phyloP scores from a whole-genome alignment of 2,329 filamentous ascomycete species.

The Rhinocladiella similis region DNA sequence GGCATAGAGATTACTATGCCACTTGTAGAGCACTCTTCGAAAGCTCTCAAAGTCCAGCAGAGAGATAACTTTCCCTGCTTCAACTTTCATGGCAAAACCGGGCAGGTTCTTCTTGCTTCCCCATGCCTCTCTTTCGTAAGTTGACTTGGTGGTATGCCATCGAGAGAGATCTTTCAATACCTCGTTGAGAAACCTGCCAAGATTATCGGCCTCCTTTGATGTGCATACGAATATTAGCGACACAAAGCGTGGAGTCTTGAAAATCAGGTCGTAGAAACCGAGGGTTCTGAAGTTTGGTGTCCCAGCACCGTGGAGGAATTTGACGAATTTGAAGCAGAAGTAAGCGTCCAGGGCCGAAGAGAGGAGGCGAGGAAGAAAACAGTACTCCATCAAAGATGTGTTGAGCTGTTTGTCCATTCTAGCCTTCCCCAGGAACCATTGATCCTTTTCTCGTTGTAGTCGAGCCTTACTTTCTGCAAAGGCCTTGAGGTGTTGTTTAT shows the following conservation, averaged over 20 bases:
- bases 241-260: conserved; percentile 77
- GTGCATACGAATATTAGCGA: conserved; percentile 86
- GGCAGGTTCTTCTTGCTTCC: conserved; percentile 65
- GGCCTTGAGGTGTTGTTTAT: conserved; percentile 66
- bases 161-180: conserved; percentile 74
- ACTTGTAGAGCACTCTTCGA: conserved; percentile 79
- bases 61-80: conserved; percentile 68
- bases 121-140: conserved; percentile 81
- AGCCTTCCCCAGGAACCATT: conserved; percentile 72
- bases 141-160: conserved; percentile 77
- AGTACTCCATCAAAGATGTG: conserved; percentile 80
- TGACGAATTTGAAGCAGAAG: conserved; percentile 83
- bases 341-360: conserved; percentile 85
- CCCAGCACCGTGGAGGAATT: conserved; percentile 80
- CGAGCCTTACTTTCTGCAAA: conserved; percentile 68
- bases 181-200: conserved; percentile 88
- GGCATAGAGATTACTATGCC: conserved; percentile 79
- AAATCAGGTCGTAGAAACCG: conserved; percentile 78
- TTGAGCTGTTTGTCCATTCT: conserved; percentile 68
- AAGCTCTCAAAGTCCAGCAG: conserved; percentile 85
- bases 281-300: conserved; percentile 85
- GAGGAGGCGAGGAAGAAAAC: conserved; percentile 83
- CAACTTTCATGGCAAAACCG: conserved; percentile 76
- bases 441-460: conserved; percentile 71
- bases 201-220: conserved; percentile 83